These are phyloP conservation scores for Skeletonema costatum DNA, from an alignment of 108 stramenopile species.

Conservation along the genomic window DNA sequence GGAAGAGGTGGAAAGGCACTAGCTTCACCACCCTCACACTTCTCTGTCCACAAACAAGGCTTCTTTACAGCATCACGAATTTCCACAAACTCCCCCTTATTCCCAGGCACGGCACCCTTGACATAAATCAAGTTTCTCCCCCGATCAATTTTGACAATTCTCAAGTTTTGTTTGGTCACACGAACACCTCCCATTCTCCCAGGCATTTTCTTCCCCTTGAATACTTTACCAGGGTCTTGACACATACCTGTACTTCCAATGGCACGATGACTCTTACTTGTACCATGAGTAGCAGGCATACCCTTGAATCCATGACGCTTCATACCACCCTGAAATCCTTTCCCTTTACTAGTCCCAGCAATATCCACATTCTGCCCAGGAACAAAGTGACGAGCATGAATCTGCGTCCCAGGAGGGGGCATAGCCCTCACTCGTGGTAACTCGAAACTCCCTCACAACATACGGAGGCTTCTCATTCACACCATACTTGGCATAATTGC, in stretches of 20 bases:
- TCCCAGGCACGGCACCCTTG: constrained; percentile 91
- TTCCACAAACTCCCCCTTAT: constrained; percentile 91
- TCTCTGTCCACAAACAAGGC: constrained; percentile 77
- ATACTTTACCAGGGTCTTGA: constrained; percentile 96
- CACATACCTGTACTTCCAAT: constrained; percentile 87
- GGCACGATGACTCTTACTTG: constrained; percentile 89
- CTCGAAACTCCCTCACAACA: constrained; percentile 82
- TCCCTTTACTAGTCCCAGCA: constrained; percentile 91
- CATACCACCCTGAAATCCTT: constrained; percentile 99
- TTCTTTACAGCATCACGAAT: constrained; percentile 92
- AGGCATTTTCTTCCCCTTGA: constrained; percentile 99
- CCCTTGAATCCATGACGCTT: constrained; percentile 95
- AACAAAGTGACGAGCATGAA: constrained; percentile 96
- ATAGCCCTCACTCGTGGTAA: constrained; percentile 71
- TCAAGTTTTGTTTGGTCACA: constrained; percentile 89
- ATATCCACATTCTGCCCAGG: constrained; percentile 98
- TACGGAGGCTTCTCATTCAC: constrained; percentile 77
- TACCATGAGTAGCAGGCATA: constrained; percentile 95
- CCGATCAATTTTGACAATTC: constrained; percentile 92
- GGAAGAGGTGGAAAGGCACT: constrained; percentile 81
- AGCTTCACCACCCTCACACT: constrained; percentile 58
- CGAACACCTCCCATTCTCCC: constrained; percentile 93
- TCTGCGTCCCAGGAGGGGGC: constrained; percentile 76
- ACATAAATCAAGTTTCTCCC: constrained; percentile 92
- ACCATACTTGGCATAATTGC: constrained; percentile 64